These are phyloP conservation scores for Blakeslea trispora DNA, from an alignment of 371 early-diverging fungal genomes.

Conservation along the genomic window DNA sequence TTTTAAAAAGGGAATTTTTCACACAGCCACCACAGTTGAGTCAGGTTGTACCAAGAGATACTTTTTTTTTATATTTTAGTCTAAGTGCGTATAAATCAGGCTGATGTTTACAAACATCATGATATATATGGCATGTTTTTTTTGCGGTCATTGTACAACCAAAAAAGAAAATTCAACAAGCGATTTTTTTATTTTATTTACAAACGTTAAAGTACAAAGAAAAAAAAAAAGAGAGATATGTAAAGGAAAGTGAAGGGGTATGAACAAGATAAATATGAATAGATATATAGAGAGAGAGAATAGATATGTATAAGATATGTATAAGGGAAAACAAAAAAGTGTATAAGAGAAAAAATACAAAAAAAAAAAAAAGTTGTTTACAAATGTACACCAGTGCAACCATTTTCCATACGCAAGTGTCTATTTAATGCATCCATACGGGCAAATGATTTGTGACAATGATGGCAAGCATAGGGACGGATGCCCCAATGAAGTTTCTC, in stretches of 20 bases:
- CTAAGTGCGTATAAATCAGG: background rate
- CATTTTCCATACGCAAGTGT: constrained; percentile 64
- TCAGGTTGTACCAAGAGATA: background rate
- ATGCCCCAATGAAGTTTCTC: constrained; percentile 52
- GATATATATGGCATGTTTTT: background rate
- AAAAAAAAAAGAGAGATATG: constrained; percentile 1
- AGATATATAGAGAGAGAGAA: background rate
- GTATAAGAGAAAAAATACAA: too few species aligned
- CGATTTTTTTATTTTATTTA: constrained; percentile 1
- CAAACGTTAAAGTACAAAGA: constrained; percentile 7
- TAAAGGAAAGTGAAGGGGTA: constrained; percentile 12
- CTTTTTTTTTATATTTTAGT: constrained; percentile 1
- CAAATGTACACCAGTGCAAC: constrained; percentile 32
- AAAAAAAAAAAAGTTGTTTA: constrained; percentile 1
- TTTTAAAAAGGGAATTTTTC: constrained; percentile 8
- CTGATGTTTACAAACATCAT: background rate
- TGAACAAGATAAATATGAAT: background rate
- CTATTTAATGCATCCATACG: constrained; percentile 70
- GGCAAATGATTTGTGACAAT: constrained; percentile 50
- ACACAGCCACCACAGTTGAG: constrained; percentile 9
- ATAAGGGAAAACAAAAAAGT: background rate
- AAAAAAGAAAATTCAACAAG: background rate
- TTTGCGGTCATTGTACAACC: background rate
- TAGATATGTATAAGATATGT: constrained; percentile 2
- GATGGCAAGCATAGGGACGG: constrained; percentile 50